Base-by-base conservation (phyloP, 306 rosid genomes). In the Sophora flavescens region DNA sequence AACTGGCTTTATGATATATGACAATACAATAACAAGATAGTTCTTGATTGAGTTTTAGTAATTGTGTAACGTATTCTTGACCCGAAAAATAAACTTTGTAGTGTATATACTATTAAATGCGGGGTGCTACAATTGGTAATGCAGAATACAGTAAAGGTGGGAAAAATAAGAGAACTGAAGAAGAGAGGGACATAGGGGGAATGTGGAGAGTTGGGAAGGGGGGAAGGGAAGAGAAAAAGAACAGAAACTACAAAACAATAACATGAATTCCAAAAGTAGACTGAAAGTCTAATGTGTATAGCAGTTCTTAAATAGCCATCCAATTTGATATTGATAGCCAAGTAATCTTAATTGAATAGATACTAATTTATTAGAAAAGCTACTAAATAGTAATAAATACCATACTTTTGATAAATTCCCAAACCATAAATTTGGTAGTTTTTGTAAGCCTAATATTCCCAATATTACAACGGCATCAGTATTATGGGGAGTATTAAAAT, bases 401-500 rank as follows among this genome's bases (percentile, higher is more conserved):
- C 32, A 14, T 16, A 54, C 33, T 54, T 22, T 17, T 54, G 22
- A 18, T 18, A 18, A 54, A 54, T 54, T n/a, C 11, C 30, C 33
- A 8, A 54, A 7, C 11, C 33, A 54, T 33, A 54, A 48, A 54
- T 7, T 7, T 8, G 0, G 61, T 54, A 18, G 32, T 18, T 17
- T 54, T 54, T 3, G n/a, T n/a, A n/a, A n/a, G n/a, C n/a, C 5
- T 54, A 2, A 54, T 14, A 42, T 48, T 48, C 7, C 17, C 14
- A 30, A 30, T 30, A 30, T 30, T 30, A 30, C 2, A 5, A 62
- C 39, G 28, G 30, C 56, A 41, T 44, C 42, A 51, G 0, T 63
- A 17, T 16, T 59, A 16, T 59, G 60, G 8, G 60, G 50, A 60
- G 59, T 59, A 30, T 74, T 69, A 80, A 28, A 45, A 61, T 51